Percentiles rank a stretch among this genome's conserved stretches.
Evolutionary conservation across 306 rosid genomes (phyloP).

Genomic region (Trifolium repens): DNA sequence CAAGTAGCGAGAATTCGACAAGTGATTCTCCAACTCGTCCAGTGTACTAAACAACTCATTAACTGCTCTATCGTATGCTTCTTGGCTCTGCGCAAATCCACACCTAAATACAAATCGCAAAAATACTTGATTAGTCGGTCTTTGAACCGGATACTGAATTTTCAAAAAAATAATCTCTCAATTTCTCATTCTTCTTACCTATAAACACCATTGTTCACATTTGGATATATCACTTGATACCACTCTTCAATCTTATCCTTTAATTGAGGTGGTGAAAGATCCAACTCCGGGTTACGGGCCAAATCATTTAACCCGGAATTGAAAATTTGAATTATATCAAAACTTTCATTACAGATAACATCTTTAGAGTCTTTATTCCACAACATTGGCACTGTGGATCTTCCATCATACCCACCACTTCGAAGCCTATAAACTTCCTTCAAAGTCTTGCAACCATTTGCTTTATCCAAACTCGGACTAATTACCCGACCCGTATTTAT

Average conservation of each 20-base stretch:
- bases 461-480: slow-evolving; percentile 61
- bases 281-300: slow-evolving; percentile 65
- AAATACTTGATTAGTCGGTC: background rate
- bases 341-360: slow-evolving; percentile 85
- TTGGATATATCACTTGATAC: slow-evolving; percentile 76
- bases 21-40: slow-evolving; percentile 67
- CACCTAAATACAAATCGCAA: slow-evolving; percentile 52
- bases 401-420: slow-evolving; percentile 71
- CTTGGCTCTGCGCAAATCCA: slow-evolving; percentile 95
- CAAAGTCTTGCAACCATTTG: slow-evolving; percentile 64
- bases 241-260: slow-evolving; percentile 73
- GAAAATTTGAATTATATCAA: slow-evolving; percentile 68
- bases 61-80: slow-evolving; percentile 76
- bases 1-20: slow-evolving; percentile 56
- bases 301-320: slow-evolving; percentile 70
- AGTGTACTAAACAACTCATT: slow-evolving; percentile 63
- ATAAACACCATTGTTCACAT: slow-evolving; percentile 89
- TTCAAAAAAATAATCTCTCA: background rate
- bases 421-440: slow-evolving; percentile 69
- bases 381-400: slow-evolving; percentile 84
- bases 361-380: slow-evolving; percentile 62
- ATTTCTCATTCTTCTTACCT: slow-evolving; percentile 47
- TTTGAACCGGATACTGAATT: too few relatives aligned
- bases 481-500: slow-evolving; percentile 29
- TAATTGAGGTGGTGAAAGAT: slow-evolving; percentile 69